These are phyloP conservation scores for Fraxinus latifolia DNA, from an alignment of 305 asterid species.

Conservation along the genomic window DNA sequence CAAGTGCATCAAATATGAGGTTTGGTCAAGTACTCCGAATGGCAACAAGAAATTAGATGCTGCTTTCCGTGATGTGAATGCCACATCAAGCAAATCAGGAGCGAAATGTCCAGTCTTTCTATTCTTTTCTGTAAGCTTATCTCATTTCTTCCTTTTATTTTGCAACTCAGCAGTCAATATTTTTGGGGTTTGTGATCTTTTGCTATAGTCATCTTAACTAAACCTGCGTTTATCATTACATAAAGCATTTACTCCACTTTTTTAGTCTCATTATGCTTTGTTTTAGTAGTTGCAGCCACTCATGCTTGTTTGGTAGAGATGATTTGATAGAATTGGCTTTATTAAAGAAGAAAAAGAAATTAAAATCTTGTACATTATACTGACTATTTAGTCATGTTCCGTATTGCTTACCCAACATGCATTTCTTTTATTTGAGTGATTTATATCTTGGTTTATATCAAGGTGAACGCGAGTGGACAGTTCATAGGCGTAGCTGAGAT, in stretches of 20 bases:
- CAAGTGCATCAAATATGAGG: constrained; percentile 63
- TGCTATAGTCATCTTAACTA: neutral
- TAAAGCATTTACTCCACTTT: neutral
- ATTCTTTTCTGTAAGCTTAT: constrained; percentile 54
- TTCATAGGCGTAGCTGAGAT: constrained; percentile 82
- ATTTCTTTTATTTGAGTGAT: neutral
- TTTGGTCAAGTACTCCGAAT: constrained; percentile 70
- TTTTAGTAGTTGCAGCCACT: neutral
- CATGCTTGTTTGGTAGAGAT: neutral
- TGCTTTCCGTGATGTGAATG: constrained; percentile 54
- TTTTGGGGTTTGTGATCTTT: neutral
- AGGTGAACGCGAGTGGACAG: constrained; percentile 85
- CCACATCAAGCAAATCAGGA: constrained; percentile 40
- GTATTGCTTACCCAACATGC: neutral
- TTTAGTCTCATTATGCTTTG: neutral
- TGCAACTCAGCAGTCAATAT: neutral
- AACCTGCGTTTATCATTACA: neutral
- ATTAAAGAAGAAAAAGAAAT: neutral
- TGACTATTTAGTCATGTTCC: neutral
- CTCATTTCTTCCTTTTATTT: neutral
- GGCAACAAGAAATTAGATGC: constrained; percentile 61
- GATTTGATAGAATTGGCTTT: neutral
- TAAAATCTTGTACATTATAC: neutral
- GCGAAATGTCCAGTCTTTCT: constrained; percentile 53
- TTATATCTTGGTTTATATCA: neutral